phyloP scores from a whole-genome alignment of 768 basidiomycete species.

The Rhodotorula graminis region DNA sequence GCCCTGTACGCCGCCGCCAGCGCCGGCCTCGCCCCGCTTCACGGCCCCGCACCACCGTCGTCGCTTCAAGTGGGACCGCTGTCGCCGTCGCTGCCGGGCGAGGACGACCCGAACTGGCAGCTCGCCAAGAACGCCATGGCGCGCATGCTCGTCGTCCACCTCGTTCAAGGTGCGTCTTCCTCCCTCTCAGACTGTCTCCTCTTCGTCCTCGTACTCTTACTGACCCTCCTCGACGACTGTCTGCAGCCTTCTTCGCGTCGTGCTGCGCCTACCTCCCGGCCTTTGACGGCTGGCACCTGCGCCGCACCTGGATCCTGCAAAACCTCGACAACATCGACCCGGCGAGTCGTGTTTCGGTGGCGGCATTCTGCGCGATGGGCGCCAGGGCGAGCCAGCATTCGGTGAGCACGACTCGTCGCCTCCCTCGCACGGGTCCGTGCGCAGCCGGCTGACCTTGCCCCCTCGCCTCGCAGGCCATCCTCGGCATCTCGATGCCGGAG shows the following conservation, averaged over 20 bases:
- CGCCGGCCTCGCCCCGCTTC: not conserved
- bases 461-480: conserved; percentile 9
- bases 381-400: conserved; percentile 24
- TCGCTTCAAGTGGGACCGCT: not conserved
- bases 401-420: not conserved
- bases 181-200: no score
- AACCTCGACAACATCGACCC: conserved; percentile 24
- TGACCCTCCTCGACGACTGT: no score
- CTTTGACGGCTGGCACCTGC: conserved; percentile 13
- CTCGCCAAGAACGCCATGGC: conserved; percentile 4
- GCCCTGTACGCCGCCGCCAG: not conserved
- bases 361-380: conserved; percentile 30
- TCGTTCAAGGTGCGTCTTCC: conserved; percentile 14
- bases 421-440: no score
- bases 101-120: not conserved
- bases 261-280: conserved; percentile 30
- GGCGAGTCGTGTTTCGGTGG: conserved; percentile 5
- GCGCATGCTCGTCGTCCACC: conserved; percentile 11
- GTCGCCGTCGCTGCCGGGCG: not conserved
- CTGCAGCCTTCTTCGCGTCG: conserved; percentile 22
- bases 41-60: not conserved
- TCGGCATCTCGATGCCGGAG: conserved; percentile 1
- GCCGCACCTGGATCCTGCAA: not conserved
- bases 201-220: not conserved
- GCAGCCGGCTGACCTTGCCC: rapidly evolving